These are phyloP conservation scores for Coelomomyces lativittatus DNA, from an alignment of 371 early-diverging fungal genomes.

Conservation along the genomic window DNA sequence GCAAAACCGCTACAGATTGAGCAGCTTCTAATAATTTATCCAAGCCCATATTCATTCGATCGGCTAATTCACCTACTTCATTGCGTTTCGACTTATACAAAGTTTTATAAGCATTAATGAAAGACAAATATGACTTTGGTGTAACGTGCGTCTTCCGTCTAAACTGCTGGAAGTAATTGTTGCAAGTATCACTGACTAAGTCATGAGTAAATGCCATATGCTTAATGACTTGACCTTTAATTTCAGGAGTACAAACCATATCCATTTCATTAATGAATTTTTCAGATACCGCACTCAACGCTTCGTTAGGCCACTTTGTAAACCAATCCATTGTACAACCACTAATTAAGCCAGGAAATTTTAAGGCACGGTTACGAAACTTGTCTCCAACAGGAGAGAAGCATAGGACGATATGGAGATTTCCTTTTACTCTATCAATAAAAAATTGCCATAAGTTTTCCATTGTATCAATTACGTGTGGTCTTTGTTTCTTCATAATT, in stretches of 20 bases:
- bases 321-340: slow-evolving; percentile 51
- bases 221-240: slow-evolving; percentile 24
- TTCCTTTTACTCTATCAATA: slow-evolving; percentile 38
- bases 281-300: slow-evolving; percentile 31
- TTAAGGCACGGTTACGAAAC: slow-evolving; percentile 36
- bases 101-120: slow-evolving; percentile 27
- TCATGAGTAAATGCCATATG: slow-evolving; percentile 44
- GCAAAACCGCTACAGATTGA: slow-evolving; percentile 31
- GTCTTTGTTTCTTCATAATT: slow-evolving; percentile 27
- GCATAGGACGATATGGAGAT: slow-evolving; percentile 40
- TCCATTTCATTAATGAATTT: slow-evolving; percentile 35
- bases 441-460: slow-evolving; percentile 46
- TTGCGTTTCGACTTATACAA: slow-evolving; percentile 20
- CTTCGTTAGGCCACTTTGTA: slow-evolving; percentile 39
- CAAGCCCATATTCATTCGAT: slow-evolving; percentile 44
- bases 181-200: slow-evolving; percentile 30
- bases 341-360: slow-evolving; percentile 39
- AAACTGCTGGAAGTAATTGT: slow-evolving; percentile 37
- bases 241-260: slow-evolving; percentile 20
- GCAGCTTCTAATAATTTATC: slow-evolving; percentile 36
- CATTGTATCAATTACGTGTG: slow-evolving; percentile 23
- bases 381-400: slow-evolving; percentile 47
- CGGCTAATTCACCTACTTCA: slow-evolving; percentile 30
- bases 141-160: slow-evolving; percentile 41
- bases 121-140: slow-evolving; percentile 39